phyloP scores from a whole-genome alignment of 768 basidiomycete genomes.

The Tricholoma sp. region DNA sequence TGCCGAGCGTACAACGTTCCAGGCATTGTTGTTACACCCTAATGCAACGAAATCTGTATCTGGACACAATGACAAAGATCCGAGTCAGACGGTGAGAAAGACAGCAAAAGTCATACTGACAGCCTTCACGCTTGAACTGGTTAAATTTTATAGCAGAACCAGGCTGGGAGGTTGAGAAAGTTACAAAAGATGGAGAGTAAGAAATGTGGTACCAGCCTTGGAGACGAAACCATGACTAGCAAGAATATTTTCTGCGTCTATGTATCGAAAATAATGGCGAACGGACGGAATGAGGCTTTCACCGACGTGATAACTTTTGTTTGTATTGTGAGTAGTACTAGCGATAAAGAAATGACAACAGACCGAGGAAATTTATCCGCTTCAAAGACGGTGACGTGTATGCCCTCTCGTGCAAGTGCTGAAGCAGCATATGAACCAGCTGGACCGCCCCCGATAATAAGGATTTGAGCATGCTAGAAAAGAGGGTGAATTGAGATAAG shows the following conservation, averaged over 20 bases:
- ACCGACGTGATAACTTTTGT: constrained; percentile 56
- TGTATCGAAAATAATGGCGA: constrained; percentile 54
- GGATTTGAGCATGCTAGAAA: constrained; percentile 36
- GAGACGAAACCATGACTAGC: constrained; percentile 41
- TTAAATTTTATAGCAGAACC: constrained; percentile 63
- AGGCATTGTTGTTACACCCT: constrained; percentile 49
- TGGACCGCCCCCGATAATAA: constrained; percentile 50
- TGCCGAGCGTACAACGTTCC: constrained; percentile 50
- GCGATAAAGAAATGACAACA: background rate
- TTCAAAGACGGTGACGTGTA: constrained; percentile 50
- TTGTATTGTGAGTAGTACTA: background rate
- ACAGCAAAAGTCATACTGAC: constrained; percentile 28
- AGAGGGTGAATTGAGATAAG: background rate
- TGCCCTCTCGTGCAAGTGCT: constrained; percentile 50
- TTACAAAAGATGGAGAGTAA: background rate
- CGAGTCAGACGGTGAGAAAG: background rate
- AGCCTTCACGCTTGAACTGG: constrained; percentile 60
- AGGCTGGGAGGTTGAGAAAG: constrained; percentile 30
- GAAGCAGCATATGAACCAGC: constrained; percentile 54
- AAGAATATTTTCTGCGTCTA: constrained; percentile 51
- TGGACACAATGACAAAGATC: constrained; percentile 15
- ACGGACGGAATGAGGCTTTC: constrained; percentile 59
- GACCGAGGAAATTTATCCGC: constrained; percentile 50
- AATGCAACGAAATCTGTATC: constrained; percentile 59
- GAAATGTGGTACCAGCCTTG: constrained; percentile 33